A percentile compares a stretch with the other conserved stretches of the same genome.
phyloP scores from a whole-genome alignment of 768 basidiomycete species.

The Neoboletus magnificus region DNA sequence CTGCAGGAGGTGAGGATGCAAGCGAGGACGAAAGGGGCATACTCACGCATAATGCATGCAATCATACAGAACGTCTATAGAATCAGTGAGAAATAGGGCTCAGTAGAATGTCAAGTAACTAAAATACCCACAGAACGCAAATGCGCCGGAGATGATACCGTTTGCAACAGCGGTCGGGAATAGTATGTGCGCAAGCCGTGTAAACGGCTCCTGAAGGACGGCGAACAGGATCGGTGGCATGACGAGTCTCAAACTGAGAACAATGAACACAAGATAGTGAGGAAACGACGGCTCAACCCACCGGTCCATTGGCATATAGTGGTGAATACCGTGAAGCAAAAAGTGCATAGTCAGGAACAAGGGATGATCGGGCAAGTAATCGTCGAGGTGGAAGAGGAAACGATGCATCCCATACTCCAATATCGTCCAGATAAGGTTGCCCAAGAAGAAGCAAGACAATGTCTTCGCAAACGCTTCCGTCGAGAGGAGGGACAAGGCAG shows the following conservation, averaged over 20 bases:
- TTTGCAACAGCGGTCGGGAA: constrained; percentile 88
- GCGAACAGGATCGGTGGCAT: constrained; percentile 92
- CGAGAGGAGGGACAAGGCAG: constrained; percentile 47
- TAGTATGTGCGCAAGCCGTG: constrained; percentile 71
- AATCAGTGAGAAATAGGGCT: constrained; percentile 4
- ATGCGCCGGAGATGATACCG: constrained; percentile 81
- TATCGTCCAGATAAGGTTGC: constrained; percentile 91
- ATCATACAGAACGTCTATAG: constrained; percentile 75
- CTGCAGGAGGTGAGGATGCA: constrained; percentile 31
- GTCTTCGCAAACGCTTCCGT: constrained; percentile 51
- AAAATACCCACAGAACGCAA: constrained; percentile 62
- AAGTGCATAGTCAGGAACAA: constrained; percentile 85
- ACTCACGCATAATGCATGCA: constrained; percentile 89
- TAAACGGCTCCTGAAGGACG: constrained; percentile 79
- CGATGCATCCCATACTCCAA: constrained; percentile 92
- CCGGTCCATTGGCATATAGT: constrained; percentile 97
- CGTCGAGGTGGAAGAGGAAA: constrained; percentile 96
- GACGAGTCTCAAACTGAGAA: constrained; percentile 76
- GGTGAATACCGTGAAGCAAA: constrained; percentile 91
- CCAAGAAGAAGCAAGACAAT: constrained; percentile 68
- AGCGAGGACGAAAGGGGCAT: neutral
- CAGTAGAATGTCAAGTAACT: neutral
- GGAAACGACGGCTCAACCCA: constrained; percentile 32
- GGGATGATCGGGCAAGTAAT: constrained; percentile 78
- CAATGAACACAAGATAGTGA: neutral